phyloP scores from a whole-genome alignment of 2,329 filamentous ascomycete species.

The Pseudogymnoascus sp. region DNA sequence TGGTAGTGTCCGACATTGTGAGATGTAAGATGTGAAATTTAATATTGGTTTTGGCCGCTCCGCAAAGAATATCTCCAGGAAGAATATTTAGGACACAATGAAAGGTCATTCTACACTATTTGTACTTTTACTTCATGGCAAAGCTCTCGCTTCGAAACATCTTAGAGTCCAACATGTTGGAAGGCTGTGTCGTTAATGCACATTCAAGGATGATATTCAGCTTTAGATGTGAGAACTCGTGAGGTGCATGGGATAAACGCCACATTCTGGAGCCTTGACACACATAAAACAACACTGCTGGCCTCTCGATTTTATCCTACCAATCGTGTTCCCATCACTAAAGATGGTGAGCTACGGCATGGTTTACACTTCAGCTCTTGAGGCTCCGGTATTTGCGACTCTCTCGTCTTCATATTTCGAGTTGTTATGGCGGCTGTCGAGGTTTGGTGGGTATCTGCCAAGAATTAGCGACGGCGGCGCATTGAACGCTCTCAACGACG shows the following conservation, averaged over 20 bases:
- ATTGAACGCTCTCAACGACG: background rate
- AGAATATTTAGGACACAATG: background rate
- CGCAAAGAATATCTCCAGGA: background rate
- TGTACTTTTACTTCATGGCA: background rate
- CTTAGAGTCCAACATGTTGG: background rate
- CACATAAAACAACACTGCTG: background rate
- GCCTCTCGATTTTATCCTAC: background rate
- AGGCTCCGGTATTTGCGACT: background rate
- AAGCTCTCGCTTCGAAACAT: background rate
- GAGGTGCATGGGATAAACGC: background rate
- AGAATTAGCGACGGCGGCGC: background rate
- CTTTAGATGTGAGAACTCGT: background rate
- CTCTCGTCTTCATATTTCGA: background rate
- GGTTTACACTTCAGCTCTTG: background rate
- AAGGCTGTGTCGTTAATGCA: background rate
- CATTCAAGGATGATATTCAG: background rate
- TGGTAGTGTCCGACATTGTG: background rate
- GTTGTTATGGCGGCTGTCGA: background rate
- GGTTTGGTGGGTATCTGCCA: background rate
- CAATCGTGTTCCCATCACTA: background rate
- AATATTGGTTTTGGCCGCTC: background rate
- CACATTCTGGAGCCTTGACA: background rate
- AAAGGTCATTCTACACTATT: background rate
- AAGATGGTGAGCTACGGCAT: background rate
- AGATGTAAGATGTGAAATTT: background rate